Conservation (phyloP, 495 filamentous ascomycete species). For the Xylaria intraflava region DNA sequence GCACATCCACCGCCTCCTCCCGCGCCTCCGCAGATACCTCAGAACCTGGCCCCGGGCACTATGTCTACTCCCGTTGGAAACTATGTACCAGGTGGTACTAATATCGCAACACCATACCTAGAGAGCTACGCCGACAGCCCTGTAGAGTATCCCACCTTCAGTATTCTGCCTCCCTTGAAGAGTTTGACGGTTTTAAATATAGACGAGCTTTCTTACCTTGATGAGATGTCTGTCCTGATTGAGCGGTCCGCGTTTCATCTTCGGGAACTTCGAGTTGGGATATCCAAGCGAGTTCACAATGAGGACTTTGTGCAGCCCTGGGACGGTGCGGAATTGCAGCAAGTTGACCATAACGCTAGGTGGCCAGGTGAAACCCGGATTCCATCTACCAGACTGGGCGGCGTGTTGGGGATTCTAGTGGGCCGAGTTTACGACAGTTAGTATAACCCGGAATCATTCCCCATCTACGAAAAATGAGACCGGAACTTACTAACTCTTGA, state of each 20-base stretch:
- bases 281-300: conserved; percentile 54
- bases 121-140: conserved; percentile 35
- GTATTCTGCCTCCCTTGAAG: conserved; percentile 71
- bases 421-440: conserved; percentile 58
- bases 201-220: conserved; percentile 79
- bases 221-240: conserved; percentile 81
- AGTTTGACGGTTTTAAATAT: conserved; percentile 82
- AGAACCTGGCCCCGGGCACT: background rate
- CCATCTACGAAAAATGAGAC: background rate
- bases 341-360: conserved; percentile 48
- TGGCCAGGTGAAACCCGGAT: conserved; percentile 47
- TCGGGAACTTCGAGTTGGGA: conserved; percentile 72
- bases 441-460: background rate
- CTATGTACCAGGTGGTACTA: conserved; percentile 26
- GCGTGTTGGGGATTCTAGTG: conserved; percentile 66
- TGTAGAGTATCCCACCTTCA: conserved; percentile 82
- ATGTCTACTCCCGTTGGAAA: conserved; percentile 20
- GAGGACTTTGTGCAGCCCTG: conserved; percentile 54
- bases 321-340: conserved; percentile 51
- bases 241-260: conserved; percentile 62
- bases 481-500: background rate
- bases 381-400: conserved; percentile 50
- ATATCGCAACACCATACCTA: conserved; percentile 20
- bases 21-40: background rate
- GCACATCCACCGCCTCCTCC: conserved; percentile 18